Base-by-base conservation (phyloP, 495 filamentous ascomycete species). In the Xylaria acuta region DNA sequence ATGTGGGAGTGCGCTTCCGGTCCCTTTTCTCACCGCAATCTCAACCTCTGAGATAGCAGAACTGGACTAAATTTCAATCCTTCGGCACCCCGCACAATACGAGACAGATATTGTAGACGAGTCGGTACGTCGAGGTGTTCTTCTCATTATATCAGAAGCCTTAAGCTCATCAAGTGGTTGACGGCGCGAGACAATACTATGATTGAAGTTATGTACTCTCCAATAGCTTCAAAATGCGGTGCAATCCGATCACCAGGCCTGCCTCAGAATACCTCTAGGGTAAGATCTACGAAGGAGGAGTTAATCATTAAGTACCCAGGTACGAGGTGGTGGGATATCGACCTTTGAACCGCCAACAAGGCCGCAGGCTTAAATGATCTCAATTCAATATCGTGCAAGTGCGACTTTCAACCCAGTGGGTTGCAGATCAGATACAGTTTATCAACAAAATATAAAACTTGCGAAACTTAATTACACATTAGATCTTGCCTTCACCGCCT, bases 391-490 rank as follows among this genome's bases (percentile, higher is more conserved):
- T 27, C 9, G 1, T 22, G 11, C 4, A 27, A 1, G 22, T 53
- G 27, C 0, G 25, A 6, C 8, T 30, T 30, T 14, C 7, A 27
- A 54, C 25, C 1, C 5, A 18, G 27, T 32, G 32, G 3, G 1
- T 32, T 14, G 2, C 14, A 32, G 14, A 9, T 18, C 5, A 32
- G 12, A 56, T 38, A 69, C 54, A 62, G 32, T 25, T 25, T 27
- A 62, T 22, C 20, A 25, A 51, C 11, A 49, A n/a, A 60, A 25
- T 36, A 69, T 47, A 38, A 25, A 11, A 62, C 45, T 69, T 16
- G 30, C 18, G 18, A 45, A 49, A 18, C 27, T 60, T 59, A 51
- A 47, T 36, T 69, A 69, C 67, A 62, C 9, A 49, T 49, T n/a
- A 34, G 22, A 45, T 49, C 2, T 38, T 49, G 1, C 40, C 20